Percentiles rank a stretch among this genome's conserved stretches.
phyloP scores from a whole-genome alignment of 2,329 filamentous ascomycete genomes.

The Ophiobolus disseminans region DNA sequence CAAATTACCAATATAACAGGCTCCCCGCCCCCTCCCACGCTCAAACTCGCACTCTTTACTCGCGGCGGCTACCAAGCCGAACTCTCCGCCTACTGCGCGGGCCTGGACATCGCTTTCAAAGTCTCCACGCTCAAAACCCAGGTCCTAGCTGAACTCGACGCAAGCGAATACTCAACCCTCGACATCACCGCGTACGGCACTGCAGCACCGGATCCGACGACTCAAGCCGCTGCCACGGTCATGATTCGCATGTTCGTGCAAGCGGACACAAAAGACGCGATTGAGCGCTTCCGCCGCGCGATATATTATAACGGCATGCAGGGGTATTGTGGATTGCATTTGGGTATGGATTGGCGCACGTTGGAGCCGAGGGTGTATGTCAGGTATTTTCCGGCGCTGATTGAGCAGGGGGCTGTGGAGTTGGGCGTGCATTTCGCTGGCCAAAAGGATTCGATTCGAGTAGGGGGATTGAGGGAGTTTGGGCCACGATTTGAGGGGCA shows the following conservation, averaged over 20 bases:
- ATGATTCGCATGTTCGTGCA: neutral
- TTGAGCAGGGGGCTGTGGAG: slow-evolving; percentile 22
- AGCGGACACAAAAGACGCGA: neutral
- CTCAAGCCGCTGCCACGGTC: neutral
- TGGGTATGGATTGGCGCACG: slow-evolving; percentile 48
- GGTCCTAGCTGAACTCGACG: slow-evolving; percentile 13
- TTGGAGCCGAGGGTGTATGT: slow-evolving; percentile 41
- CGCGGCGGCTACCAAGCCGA: slow-evolving; percentile 37
- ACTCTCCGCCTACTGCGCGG: slow-evolving; percentile 18
- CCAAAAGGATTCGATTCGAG: neutral
- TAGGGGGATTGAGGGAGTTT: neutral
- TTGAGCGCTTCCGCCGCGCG: neutral
- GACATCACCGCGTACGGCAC: neutral
- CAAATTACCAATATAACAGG: slow-evolving; percentile 51
- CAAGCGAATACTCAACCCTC: neutral
- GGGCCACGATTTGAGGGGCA: slow-evolving; percentile 15
- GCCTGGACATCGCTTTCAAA: slow-evolving; percentile 27
- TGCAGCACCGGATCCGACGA: neutral
- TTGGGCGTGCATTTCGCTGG: slow-evolving; percentile 17
- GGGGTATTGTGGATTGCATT: slow-evolving; percentile 30
- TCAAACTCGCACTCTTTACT: slow-evolving; percentile 47
- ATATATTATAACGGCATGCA: neutral
- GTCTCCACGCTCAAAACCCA: slow-evolving; percentile 21
- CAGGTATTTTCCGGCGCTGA: slow-evolving; percentile 16
- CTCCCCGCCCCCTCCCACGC: slow-evolving; percentile 56